These are phyloP conservation scores for Candida pini DNA, from an alignment of 805 yeast species.

Conservation along the genomic window DNA sequence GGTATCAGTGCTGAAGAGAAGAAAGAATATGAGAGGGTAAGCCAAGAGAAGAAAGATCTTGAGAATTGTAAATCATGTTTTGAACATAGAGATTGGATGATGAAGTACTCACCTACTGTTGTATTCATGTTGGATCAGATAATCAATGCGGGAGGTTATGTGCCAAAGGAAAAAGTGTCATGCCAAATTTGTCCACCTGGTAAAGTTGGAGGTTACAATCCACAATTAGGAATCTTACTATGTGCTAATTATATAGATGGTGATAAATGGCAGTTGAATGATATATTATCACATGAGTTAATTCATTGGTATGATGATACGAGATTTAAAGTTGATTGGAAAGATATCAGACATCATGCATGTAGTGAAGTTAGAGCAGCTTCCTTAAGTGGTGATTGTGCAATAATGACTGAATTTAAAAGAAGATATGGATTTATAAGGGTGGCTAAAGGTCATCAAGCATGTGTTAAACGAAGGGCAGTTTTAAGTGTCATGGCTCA, in stretches of 20 bases:
- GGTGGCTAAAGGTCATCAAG: slow-evolving; percentile 71
- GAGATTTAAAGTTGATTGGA: slow-evolving; percentile 83
- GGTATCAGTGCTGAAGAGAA: slow-evolving; percentile 52
- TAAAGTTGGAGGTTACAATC: slow-evolving; percentile 90
- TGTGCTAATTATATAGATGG: slow-evolving; percentile 71
- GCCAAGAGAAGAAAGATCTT: slow-evolving; percentile 3
- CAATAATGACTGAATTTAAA: slow-evolving; percentile 78
- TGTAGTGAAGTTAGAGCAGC: slow-evolving; percentile 96
- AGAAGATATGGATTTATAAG: slow-evolving; percentile 25
- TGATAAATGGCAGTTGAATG: slow-evolving; percentile 79
- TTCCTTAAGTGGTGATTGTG: slow-evolving; percentile 89
- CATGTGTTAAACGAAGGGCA: slow-evolving; percentile 87
- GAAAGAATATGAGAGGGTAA: slow-evolving; percentile 52
- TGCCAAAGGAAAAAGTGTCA: slow-evolving; percentile 48
- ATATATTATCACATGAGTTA: slow-evolving; percentile 86
- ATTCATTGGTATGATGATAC: slow-evolving; percentile 90
- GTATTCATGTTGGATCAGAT: slow-evolving; percentile 83
- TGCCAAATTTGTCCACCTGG: slow-evolving; percentile 83
- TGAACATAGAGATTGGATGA: slow-evolving; percentile 73
- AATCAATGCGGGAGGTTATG: slow-evolving; percentile 50
- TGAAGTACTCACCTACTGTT: slow-evolving; percentile 78
- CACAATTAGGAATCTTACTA: slow-evolving; percentile 76
- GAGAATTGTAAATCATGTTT: slow-evolving; percentile 64
- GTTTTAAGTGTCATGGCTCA: slow-evolving; percentile 76
- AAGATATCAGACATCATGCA: slow-evolving; percentile 85